Evolutionary conservation across 2,329 filamentous ascomycete species (phyloP), one percentile per base, ranked within the genome.

Genomic region (Sclerotinia trifoliorum): DNA sequence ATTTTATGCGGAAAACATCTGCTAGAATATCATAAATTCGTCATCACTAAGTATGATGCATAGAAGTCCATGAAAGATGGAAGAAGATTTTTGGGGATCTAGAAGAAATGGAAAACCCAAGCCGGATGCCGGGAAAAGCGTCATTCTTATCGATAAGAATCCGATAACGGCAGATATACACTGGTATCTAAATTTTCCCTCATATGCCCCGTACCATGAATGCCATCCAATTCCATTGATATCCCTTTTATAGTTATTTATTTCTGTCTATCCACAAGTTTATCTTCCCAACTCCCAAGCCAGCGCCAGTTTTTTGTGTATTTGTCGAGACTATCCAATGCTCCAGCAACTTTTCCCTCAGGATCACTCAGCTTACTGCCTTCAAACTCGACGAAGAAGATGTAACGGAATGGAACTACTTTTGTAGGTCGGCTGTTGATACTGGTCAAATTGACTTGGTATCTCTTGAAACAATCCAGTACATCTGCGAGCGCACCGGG

Each of bases 301-400:
- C 89, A 91, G 75, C 88, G 84, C 82, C 85, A 90, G 58, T 80
- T 83, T 78, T 86, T 81, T n/a, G 87, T 87, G 71, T 87, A 84
- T 42, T 77, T 77, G 1, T 80, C 80, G 72, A 93, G 81, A 71
- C 85, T 84, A 63, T 80, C 80, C 76, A 94, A 78, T 35, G 88
- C 90, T 29, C 79, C 80, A 69, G 85, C 83, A 21, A 93, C 88
- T 70, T 83, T 82, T 4, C 83, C 85, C 65, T 84, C 82, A 2
- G 82, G 81, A 73, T 87, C 86, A 61, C 80, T 78, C 67, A 78
- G 74, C 72, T 80, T 80, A 77, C 87, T 84, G 1, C 90, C 90
- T 77, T 90, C 86, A 74, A 96, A 93, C 82, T 98, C 94, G 42
- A 97, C 89, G 77, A 98, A 94, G 81, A 98, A 97, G 49, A 97